phyloP scores from a whole-genome alignment of 805 yeast genomes.

The Saccharomycopsis sp. region DNA sequence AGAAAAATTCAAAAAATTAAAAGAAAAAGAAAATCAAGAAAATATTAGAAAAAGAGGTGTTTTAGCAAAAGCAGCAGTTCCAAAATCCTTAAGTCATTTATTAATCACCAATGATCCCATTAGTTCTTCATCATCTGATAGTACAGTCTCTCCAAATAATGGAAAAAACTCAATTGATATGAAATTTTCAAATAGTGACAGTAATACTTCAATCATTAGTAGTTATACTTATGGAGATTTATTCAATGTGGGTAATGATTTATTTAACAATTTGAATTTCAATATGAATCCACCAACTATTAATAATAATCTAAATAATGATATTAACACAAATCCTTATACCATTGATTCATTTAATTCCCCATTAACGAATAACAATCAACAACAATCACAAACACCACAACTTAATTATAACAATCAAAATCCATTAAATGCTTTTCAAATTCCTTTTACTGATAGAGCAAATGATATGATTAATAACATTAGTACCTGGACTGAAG shows the following conservation, averaged over 20 bases:
- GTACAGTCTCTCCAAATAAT: too few species aligned
- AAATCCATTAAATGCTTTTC: background rate
- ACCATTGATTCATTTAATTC: background rate
- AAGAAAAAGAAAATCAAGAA: constrained; percentile 36
- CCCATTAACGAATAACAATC: background rate
- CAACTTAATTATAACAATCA: background rate
- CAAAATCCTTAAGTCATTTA: constrained; percentile 42
- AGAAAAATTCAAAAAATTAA: constrained; percentile 25
- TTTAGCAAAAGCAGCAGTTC: constrained; percentile 40
- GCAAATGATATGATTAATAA: constrained; percentile 52
- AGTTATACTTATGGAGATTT: constrained; percentile 8
- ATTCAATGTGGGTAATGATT: background rate
- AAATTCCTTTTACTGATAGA: constrained; percentile 28
- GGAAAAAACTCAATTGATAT: background rate
- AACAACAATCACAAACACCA: background rate
- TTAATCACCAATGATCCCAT: constrained; percentile 18
- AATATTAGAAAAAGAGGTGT: constrained; percentile 38
- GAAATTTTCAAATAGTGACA: constrained; percentile 1
- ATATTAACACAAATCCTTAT: background rate
- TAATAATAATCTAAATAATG: background rate
- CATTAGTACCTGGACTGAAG: constrained; percentile 51
- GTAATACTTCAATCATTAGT: background rate
- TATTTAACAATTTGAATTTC: background rate
- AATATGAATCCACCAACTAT: background rate
- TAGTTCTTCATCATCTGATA: background rate